A percentile compares a stretch with the other conserved stretches of the same genome.
Evolutionary conservation across 805 yeast genomes (phyloP).

Genomic region (Kuraishia piskuri): DNA sequence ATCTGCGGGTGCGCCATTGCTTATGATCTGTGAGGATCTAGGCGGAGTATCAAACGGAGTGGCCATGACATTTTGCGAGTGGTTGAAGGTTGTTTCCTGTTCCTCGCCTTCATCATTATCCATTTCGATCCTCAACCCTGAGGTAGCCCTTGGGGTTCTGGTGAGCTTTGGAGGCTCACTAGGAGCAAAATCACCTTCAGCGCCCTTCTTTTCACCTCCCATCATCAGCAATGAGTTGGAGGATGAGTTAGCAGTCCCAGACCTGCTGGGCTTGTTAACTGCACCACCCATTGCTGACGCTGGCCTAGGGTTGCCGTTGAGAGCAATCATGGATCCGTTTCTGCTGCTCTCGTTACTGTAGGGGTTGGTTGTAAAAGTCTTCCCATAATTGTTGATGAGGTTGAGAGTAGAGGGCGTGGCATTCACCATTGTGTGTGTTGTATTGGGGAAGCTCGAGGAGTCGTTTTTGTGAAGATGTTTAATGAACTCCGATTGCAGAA

Average conservation of each 20-base stretch:
- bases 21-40: background rate
- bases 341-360: background rate
- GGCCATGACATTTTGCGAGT: background rate
- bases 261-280: background rate
- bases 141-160: background rate
- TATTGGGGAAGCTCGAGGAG: constrained; percentile 22
- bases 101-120: background rate
- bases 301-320: background rate
- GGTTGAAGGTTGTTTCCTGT: background rate
- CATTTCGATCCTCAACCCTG: background rate
- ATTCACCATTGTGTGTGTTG: constrained; percentile 14
- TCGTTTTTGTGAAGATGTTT: constrained; percentile 20
- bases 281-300: background rate
- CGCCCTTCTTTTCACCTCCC: background rate
- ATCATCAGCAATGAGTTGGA: background rate
- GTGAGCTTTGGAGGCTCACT: background rate
- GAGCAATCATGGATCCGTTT: background rate
- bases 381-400: constrained; percentile 14
- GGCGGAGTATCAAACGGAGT: background rate
- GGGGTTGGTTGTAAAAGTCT: constrained; percentile 1
- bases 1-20: background rate
- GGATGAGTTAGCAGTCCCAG: background rate
- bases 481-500: constrained; percentile 13
- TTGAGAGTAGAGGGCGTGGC: constrained; percentile 20
- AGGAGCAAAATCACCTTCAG: background rate